Evolutionary conservation across 495 filamentous ascomycete genomes (phyloP).

Genomic region (Tuber aestivum): DNA sequence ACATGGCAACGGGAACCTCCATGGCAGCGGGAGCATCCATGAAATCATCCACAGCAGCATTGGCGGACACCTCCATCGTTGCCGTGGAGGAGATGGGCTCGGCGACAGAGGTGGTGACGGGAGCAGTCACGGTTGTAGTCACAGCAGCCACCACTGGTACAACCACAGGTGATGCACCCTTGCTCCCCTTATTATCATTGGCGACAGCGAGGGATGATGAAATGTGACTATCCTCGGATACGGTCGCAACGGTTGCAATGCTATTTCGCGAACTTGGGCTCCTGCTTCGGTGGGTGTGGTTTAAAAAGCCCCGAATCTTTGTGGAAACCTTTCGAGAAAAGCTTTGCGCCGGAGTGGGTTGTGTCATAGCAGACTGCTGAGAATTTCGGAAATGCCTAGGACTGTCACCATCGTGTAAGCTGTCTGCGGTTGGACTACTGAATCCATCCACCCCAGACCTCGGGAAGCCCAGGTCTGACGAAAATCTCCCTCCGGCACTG

Average conservation of each 20-base stretch:
- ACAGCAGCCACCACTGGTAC: constrained; percentile 9
- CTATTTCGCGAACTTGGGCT: constrained; percentile 30
- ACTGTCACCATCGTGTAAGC: constrained; percentile 6
- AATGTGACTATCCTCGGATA: constrained; percentile 10
- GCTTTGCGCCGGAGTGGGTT: constrained; percentile 28
- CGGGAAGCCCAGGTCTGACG: background rate
- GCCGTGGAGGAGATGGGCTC: background rate
- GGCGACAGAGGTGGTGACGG: background rate
- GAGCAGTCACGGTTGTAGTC: background rate
- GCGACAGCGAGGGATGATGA: constrained; percentile 4
- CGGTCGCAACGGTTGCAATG: constrained; percentile 7
- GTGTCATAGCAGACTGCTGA: background rate
- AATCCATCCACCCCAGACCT: constrained; percentile 2
- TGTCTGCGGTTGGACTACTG: background rate
- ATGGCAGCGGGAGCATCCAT: background rate
- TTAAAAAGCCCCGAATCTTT: constrained; percentile 31
- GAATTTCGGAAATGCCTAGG: constrained; percentile 4
- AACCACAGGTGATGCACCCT: constrained; percentile 18
- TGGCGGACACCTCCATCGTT: background rate
- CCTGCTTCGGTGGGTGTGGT: constrained; percentile 26
- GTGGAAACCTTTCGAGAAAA: constrained; percentile 37
- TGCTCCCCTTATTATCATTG: constrained; percentile 17
- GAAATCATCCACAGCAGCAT: constrained; percentile 4
- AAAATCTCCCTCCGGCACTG: background rate
- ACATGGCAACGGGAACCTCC: constrained; percentile 1